A percentile compares a stretch with the other conserved stretches of the same genome.
Conservation (phyloP, 176 grass and related monocot species). For the Cymbopogon citratus region DNA sequence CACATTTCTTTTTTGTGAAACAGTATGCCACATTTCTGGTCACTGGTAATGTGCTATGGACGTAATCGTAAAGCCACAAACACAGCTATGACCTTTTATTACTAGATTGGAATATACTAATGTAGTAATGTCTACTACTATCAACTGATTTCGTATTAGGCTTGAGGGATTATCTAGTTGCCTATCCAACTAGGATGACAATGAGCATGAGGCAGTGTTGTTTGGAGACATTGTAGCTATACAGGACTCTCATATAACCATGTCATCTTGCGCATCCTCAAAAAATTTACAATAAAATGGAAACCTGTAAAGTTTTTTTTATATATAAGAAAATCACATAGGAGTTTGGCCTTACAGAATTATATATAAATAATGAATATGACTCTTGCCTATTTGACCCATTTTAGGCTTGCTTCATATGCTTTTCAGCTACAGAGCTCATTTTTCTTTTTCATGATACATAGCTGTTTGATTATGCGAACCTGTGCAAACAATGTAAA, state of each 20-base stretch:
- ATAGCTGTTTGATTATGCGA: neutral
- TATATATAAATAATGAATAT: no score
- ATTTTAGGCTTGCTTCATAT: neutral
- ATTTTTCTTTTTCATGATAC: neutral
- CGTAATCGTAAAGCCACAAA: conserved; percentile 5
- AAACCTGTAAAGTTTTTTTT: neutral
- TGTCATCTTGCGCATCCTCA: neutral
- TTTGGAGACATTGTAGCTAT: conserved; percentile 1
- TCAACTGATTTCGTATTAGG: neutral
- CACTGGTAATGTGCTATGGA: neutral
- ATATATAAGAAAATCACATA: neutral
- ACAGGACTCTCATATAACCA: neutral
- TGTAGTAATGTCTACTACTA: neutral
- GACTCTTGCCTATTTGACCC: neutral
- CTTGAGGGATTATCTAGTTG: neutral
- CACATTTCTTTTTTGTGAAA: no score
- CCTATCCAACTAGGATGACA: neutral
- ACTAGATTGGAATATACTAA: neutral
- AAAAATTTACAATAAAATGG: neutral
- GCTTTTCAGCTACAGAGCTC: neutral
- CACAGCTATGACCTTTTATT: neutral
- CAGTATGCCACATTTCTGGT: neutral
- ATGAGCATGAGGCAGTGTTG: neutral
- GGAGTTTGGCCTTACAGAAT: neutral
- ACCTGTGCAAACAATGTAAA: neutral